Base-by-base conservation (phyloP, 2,329 filamentous ascomycete species). In the Orbilia oligospora region DNA sequence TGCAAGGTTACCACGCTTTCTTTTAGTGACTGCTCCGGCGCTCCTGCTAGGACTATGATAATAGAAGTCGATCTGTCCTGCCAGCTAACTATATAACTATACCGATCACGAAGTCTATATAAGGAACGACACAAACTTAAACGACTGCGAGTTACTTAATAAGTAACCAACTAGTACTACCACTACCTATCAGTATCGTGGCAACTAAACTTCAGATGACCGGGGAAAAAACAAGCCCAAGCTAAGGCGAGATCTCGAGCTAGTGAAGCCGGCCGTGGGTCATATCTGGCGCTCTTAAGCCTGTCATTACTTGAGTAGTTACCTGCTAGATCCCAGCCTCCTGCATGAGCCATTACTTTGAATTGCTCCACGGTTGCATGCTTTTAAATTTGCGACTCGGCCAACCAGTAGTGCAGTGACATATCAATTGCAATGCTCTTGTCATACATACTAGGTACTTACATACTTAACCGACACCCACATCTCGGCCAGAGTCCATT, bases 321-420 rank as follows among this genome's bases (percentile, higher is more conserved):
- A 20, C n/a, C 30, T 36, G 44, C 67, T 46, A n/a, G 30, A 71
- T 71, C 68, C 68, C 68, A 71, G 55, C 68, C 68, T 71, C 68
- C 55, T 71, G 68, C 68, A 71, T 70, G 65, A 44, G 12, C 36
- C 49, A 55, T 56, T 44, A 30, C 63, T 16, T 51, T 24, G 5
- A 30, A 41, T 16, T 33, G 22, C 30, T 58, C 33, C 56, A 41
- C 30, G 33, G 24, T 58, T 22, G 36, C 56, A 61, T 44, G 36
- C 30, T 44, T 30, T 44, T 61, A 27, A 61, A 44, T 27, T 44
- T 44, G 56, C 56, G 56, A 61, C 18, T 27, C 36, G 36, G 33
- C 53, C 30, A 38, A 10, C 36, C 9, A 38, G 36, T 38, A 38
- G 36, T 10, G 12, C 36, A 58, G 56, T 24, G 38, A 16, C 10